Base-by-base conservation (phyloP, 352 stramenopile species). In the Phytophthora boehmeriae region DNA sequence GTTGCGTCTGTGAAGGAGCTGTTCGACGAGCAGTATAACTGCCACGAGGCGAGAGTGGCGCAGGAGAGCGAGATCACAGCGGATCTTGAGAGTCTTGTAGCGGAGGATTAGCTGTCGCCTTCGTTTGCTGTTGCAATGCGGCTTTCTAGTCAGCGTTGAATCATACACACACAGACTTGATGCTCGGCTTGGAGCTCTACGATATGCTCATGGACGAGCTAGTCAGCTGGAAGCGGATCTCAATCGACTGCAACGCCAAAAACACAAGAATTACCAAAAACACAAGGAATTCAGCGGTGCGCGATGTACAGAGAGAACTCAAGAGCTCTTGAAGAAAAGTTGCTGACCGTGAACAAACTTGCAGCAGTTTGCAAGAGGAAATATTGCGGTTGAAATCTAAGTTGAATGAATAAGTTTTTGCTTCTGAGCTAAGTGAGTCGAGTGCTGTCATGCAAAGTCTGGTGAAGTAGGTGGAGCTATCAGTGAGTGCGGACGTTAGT, bases 161-260 rank as follows among this genome's bases (percentile, higher is more conserved):
- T n/a, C n/a, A n/a, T n/a, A n/a, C n/a, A n/a, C n/a, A n/a, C n/a
- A n/a, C n/a, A n/a, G n/a, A n/a, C n/a, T n/a, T n/a, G n/a, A n/a
- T n/a, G n/a, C n/a, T n/a, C n/a, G n/a, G n/a, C n/a, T n/a, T n/a
- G n/a, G n/a, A n/a, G n/a, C n/a, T n/a, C n/a, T n/a, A n/a, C n/a
- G n/a, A n/a, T n/a, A n/a, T n/a, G n/a, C n/a, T n/a, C n/a, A n/a
- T n/a, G n/a, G n/a, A n/a, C n/a, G n/a, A n/a, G n/a, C n/a, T n/a
- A n/a, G n/a, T n/a, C n/a, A n/a, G n/a, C n/a, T n/a, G n/a, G 60
- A 68, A 27, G 27, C 1, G 1, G 53, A 63, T 27, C 36, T 68
- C 9, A 20, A n/a, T 14, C 52, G 41, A 19, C 32, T 68, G 34
- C 41, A 23, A 23, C 54, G 20, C n/a, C n/a, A n/a, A n/a, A n/a